Conservation (phyloP, 345 rosid genomes). For the Rubroshorea leprosula region DNA sequence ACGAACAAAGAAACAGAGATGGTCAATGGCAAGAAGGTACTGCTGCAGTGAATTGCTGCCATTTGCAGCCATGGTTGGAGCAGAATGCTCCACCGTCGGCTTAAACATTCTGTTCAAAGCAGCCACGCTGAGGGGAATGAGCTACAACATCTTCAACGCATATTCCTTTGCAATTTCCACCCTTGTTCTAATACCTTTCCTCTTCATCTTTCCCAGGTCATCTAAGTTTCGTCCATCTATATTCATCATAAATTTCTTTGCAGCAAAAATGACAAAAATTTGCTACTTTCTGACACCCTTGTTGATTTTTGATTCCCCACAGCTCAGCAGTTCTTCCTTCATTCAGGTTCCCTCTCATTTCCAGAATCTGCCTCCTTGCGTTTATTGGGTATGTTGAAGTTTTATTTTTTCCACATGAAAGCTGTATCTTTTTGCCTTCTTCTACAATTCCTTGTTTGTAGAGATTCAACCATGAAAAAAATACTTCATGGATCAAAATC, state of each 20-base stretch:
- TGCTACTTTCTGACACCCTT: too few relatives aligned
- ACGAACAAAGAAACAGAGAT: not conserved
- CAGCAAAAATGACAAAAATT: not conserved
- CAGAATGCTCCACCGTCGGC: conserved; percentile 60
- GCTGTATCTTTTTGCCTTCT: too few relatives aligned
- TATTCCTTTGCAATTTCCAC: conserved; percentile 74
- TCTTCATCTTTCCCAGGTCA: conserved; percentile 18
- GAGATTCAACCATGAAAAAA: too few relatives aligned
- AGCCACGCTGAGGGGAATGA: conserved; percentile 76
- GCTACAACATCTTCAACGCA: conserved; percentile 57
- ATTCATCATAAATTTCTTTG: not conserved
- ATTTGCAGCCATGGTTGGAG: conserved; percentile 48
- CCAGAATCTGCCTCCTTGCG: conserved; percentile 66
- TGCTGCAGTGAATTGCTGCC: conserved; percentile 50
- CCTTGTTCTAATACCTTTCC: conserved; percentile 71
- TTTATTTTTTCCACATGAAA: too few relatives aligned
- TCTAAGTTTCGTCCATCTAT: not conserved
- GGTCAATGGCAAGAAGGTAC: conserved; percentile 12
- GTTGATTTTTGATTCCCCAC: conserved; percentile 2
- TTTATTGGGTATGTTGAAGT: conserved; percentile 54
- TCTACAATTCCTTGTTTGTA: too few relatives aligned
- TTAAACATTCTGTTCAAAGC: conserved; percentile 76
- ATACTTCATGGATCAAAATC: too few relatives aligned
- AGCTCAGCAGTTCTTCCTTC: conserved; percentile 74
- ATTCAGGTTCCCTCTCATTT: conserved; percentile 43